These are phyloP conservation scores for Furcasterigmium sp. DNA, from an alignment of 2,329 filamentous ascomycete species.

Conservation along the genomic window DNA sequence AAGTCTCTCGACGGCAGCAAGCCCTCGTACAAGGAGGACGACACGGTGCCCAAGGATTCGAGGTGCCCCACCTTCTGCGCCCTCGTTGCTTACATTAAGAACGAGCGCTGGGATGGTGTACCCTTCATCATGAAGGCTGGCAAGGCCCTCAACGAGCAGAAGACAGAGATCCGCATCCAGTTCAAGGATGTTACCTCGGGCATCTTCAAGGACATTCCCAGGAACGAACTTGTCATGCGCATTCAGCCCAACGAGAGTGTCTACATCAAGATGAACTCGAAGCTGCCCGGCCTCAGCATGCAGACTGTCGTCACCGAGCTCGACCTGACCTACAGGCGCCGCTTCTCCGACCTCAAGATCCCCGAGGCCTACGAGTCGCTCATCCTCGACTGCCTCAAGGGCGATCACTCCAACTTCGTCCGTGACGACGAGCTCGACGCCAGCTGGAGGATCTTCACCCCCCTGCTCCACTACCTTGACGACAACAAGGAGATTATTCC, in stretches of 20 bases:
- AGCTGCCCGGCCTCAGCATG: constrained; percentile 97
- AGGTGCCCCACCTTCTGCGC: constrained; percentile 98
- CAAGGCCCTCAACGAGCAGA: constrained; percentile 98
- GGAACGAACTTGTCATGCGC: constrained; percentile 98
- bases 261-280: constrained; percentile 99
- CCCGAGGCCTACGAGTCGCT: constrained; percentile 98
- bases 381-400: constrained; percentile 95
- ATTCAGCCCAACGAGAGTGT: constrained; percentile 99
- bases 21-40: constrained; percentile 97
- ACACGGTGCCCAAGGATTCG: constrained; percentile 95
- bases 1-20: constrained; percentile 94
- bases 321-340: constrained; percentile 93
- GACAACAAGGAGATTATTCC: constrained; percentile 99
- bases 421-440: constrained; percentile 95
- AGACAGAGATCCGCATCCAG: constrained; percentile 98
- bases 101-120: constrained; percentile 98
- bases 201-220: constrained; percentile 99
- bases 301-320: constrained; percentile 98
- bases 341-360: constrained; percentile 99
- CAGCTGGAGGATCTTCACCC: constrained; percentile 97
- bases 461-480: constrained; percentile 94
- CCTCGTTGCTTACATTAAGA: constrained; percentile 97
- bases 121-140: constrained; percentile 99
- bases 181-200: constrained; percentile 99
- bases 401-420: constrained; percentile 99